Evolutionary conservation across 2,329 filamentous ascomycete genomes (phyloP).

Genomic region (Alternaria atra): DNA sequence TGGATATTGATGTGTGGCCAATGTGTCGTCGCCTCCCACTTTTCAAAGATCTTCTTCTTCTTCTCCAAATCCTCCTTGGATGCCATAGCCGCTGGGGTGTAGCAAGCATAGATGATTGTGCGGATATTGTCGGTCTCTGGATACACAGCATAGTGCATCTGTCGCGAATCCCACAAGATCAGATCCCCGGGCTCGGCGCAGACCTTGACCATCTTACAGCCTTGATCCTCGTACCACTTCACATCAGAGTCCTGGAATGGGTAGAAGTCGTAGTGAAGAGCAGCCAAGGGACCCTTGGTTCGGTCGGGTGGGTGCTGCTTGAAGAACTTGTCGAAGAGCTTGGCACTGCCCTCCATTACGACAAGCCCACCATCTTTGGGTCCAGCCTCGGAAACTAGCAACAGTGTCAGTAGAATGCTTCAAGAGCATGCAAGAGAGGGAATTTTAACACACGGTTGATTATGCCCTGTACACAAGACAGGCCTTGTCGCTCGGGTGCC

Average conservation of each 20-base stretch:
- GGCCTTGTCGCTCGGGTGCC: slow-evolving; percentile 48
- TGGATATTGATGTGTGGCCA: slow-evolving; percentile 33
- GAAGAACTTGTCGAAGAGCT: slow-evolving; percentile 40
- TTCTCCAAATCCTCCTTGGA: slow-evolving; percentile 23
- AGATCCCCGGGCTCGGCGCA: slow-evolving; percentile 55
- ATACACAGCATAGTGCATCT: slow-evolving; percentile 53
- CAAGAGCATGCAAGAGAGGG: slow-evolving; percentile 20
- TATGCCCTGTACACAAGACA: slow-evolving; percentile 55
- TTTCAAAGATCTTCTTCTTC: slow-evolving; percentile 25
- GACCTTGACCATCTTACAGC: slow-evolving; percentile 54
- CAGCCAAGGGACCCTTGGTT: slow-evolving; percentile 23
- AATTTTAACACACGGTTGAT: slow-evolving; percentile 52
- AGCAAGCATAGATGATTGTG: slow-evolving; percentile 29
- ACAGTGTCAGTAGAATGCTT: not conserved
- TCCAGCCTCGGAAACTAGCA: slow-evolving; percentile 36
- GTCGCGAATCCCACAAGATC: slow-evolving; percentile 59
- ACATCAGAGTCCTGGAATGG: slow-evolving; percentile 54
- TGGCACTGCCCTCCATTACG: slow-evolving; percentile 54
- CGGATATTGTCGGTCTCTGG: slow-evolving; percentile 23
- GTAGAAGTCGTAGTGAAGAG: slow-evolving; percentile 36
- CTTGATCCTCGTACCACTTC: slow-evolving; percentile 54
- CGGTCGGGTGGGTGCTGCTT: slow-evolving; percentile 19
- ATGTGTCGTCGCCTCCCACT: slow-evolving; percentile 25
- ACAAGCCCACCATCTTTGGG: slow-evolving; percentile 59
- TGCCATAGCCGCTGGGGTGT: slow-evolving; percentile 23